Evolutionary conservation across 2,329 filamentous ascomycete genomes (phyloP).

Genomic region (Hypocreales sp.): DNA sequence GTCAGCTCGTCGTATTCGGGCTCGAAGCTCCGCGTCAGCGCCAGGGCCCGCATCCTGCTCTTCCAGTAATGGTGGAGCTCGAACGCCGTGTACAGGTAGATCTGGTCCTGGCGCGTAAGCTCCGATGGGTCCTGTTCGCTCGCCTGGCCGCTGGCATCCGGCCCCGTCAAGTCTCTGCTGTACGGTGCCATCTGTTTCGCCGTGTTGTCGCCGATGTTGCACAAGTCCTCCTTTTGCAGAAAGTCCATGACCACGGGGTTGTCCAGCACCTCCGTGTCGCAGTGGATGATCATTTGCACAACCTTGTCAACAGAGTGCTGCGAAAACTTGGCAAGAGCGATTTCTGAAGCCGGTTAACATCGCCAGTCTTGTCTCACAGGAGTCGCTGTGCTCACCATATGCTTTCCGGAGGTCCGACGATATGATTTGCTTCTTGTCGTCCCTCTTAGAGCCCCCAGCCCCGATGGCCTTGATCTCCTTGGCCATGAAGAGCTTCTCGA

Average conservation of each 20-base stretch:
- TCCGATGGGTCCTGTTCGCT: conserved; percentile 79
- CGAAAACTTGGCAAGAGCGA: conserved; percentile 89
- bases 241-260: conserved; percentile 95
- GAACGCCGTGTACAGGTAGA: conserved; percentile 84
- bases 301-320: conserved; percentile 69
- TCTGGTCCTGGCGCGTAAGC: conserved; percentile 86
- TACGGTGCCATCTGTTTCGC: conserved; percentile 89
- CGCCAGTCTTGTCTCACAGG: too few relatives aligned
- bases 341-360: conserved; percentile 34
- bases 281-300: conserved; percentile 88
- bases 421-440: conserved; percentile 96
- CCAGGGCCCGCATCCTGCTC: conserved; percentile 82
- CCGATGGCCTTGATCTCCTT: conserved; percentile 90
- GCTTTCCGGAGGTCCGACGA: conserved; percentile 77
- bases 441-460: conserved; percentile 55
- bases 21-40: conserved; percentile 72
- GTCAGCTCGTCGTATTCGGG: conserved; percentile 84
- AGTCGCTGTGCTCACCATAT: conserved; percentile 53
- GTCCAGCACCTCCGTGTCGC: conserved; percentile 75
- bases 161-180: conserved; percentile 89
- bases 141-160: conserved; percentile 59
- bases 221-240: conserved; percentile 80
- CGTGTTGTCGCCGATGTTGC: conserved; percentile 80
- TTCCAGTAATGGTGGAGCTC: conserved; percentile 99
- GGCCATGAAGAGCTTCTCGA: conserved; percentile 92